Base-by-base conservation (phyloP, 2,329 filamentous ascomycete species). In the Fusarium proliferatum region DNA sequence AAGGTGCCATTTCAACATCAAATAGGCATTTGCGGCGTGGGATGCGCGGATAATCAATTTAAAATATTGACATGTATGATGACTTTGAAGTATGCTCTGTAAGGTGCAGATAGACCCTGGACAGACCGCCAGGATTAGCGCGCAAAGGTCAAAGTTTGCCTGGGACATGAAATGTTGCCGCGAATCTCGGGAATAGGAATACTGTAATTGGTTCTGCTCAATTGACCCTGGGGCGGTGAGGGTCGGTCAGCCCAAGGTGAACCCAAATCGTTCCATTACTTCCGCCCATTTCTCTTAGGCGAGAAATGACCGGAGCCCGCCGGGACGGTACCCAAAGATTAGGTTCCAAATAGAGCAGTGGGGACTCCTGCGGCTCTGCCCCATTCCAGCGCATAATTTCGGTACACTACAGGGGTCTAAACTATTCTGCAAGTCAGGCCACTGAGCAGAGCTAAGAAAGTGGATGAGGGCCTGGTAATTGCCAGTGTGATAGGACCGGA, bases 1-100 rank as follows among this genome's bases (percentile, higher is more conserved):
- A 2, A 1, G 1, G 9, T 6, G 2, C 2, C 0, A 2, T 4
- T 6, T 42, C 15, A 33, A 15, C 15, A 33, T 33, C 8, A 0
- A 0, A 2, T 23, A 43, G 39, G 53, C 26, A 45, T 34, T 2
- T 3, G 39, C 53, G 53, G 39, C 38, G 21, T 39, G 19, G 19
- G 6, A 42, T 56, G 30, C 23, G 23, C 23, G 23, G 23, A 5
- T 4, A 26, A 26, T 26, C 23, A 26, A 26, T 5, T 4, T 26
- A 26, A 26, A 26, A 26, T 26, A 5, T 33, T 12, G 30, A 33
- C 1, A 33, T 33, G 30, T 3, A 33, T 33, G 30, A 3, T 33
- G 11, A 10, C 11, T 33, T 33, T 10, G 4, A 11, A 12, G 11
- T 12, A 11, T n/a, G 21, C 41, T 9, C 9, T 41, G 7, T 5